A percentile compares a stretch with the other conserved stretches of the same genome.
Evolutionary conservation across 202 grass and related monocot species (phyloP).

Genomic region (Zizania palustris): DNA sequence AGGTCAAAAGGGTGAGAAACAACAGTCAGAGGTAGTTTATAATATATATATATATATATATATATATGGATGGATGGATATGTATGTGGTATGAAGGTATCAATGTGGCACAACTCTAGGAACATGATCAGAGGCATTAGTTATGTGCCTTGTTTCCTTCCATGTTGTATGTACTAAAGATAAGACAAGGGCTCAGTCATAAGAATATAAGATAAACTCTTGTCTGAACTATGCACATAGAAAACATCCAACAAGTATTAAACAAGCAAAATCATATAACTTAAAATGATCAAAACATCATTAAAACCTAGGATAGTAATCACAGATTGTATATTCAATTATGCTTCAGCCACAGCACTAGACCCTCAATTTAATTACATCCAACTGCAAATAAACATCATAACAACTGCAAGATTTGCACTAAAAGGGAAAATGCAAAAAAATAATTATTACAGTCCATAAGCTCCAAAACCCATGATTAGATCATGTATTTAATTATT

Average conservation of each 20-base stretch:
- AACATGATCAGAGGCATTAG: constrained; percentile 1
- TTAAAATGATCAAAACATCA: neutral
- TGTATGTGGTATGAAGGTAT: too few species aligned
- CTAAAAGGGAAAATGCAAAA: neutral
- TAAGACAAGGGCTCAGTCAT: neutral
- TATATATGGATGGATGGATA: too few species aligned
- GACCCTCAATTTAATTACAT: neutral
- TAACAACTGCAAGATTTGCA: neutral
- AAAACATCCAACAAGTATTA: neutral
- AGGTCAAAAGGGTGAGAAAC: neutral
- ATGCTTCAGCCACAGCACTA: neutral
- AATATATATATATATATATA: neutral
- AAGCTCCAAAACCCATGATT: neutral
- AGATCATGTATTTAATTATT: neutral
- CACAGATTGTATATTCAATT: neutral
- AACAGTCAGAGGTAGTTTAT: neutral
- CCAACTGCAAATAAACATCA: neutral
- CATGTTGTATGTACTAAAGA: neutral
- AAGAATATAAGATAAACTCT: neutral
- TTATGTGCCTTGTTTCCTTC: neutral
- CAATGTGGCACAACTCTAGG: neutral
- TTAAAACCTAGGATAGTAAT: neutral
- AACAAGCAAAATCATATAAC: neutral
- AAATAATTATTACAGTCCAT: neutral
- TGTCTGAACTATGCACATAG: neutral